phyloP scores from a whole-genome alignment of 2,329 filamentous ascomycete species.

The Trichoderma sp. region DNA sequence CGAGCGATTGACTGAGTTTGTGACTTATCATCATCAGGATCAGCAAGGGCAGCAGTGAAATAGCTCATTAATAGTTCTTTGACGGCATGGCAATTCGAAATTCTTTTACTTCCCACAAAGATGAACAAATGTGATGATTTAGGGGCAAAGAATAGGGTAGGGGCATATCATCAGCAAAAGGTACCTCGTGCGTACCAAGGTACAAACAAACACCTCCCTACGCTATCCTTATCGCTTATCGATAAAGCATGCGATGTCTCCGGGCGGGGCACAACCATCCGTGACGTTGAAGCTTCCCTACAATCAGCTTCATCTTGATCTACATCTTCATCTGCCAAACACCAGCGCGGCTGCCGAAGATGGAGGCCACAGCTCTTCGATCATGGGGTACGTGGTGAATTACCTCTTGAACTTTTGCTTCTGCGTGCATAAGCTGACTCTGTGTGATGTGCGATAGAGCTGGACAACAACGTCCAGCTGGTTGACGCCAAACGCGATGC shows the following conservation, averaged over 20 bases:
- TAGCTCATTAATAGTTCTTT: neutral
- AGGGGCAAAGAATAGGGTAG: neutral
- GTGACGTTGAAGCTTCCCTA: neutral
- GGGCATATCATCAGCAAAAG: neutral
- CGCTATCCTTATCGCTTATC: constrained; percentile 10
- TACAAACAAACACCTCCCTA: neutral
- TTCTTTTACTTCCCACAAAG: neutral
- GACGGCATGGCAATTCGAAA: no score
- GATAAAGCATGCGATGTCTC: constrained; percentile 7
- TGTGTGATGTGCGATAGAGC: constrained; percentile 54
- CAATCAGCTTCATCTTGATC: neutral
- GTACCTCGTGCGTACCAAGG: neutral
- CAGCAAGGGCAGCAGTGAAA: neutral
- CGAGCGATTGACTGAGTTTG: neutral
- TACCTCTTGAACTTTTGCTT: neutral
- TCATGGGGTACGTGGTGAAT: constrained; percentile 27
- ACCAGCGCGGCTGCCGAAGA: constrained; percentile 15
- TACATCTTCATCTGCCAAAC: constrained; percentile 9
- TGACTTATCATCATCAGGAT: neutral
- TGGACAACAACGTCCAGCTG: constrained; percentile 80
- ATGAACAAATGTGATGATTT: neutral
- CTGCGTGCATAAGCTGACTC: neutral
- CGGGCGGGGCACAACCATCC: constrained; percentile 10
- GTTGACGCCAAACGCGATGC: constrained; percentile 85
- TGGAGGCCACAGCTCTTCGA: constrained; percentile 28